Evolutionary conservation across 345 rosid genomes (phyloP), one percentile per base, ranked within the genome.

Genomic region (Hibiscus syriacus): DNA sequence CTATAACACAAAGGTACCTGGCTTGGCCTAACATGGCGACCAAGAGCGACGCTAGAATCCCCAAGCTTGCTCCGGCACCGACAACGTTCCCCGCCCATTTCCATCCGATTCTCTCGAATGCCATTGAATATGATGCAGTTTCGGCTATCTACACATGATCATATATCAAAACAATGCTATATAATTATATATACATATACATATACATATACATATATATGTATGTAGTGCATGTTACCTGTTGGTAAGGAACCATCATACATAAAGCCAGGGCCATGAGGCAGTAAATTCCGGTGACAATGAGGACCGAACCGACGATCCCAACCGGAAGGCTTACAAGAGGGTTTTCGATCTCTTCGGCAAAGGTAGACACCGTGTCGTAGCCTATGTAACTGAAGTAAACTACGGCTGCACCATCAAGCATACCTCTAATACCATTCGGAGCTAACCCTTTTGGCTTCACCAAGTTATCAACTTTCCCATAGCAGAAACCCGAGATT

Each of bases 11-110:
- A 26, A 92, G 95, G 79, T 92, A 90, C 78, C 98, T 81, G 14
- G 97, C 91, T 78, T 92, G 98, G 43, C 97, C 98, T 71, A 92
- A 75, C 98, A 92, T 92, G 25, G 98, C 98, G 23, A 92, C 98
- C 80, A 92, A 70, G 3, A 92, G 87, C n/a, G 98, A 92, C 26
- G 97, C 98, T 49, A 90, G 89, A 14, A 90, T 92, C 46, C 98
- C 98, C 80, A 90, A 69, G 74, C 98, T 87, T 64, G 98, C 98
- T 66, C 98, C 98, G 4, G 87, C 97, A 49, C 96, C 97, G 2
- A 92, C 97, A 45, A 86, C 77, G 71, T 92, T 90, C 85, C 97
- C 81, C 30, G 87, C 96, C 98, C 97, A 88, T 48, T 74, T 66
- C 98, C 95, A 90, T 9, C 92, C 89, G 11, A 84, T 76, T 75